Conservation (phyloP, 2,329 filamentous ascomycete species). For the Epichloe sibirici region DNA sequence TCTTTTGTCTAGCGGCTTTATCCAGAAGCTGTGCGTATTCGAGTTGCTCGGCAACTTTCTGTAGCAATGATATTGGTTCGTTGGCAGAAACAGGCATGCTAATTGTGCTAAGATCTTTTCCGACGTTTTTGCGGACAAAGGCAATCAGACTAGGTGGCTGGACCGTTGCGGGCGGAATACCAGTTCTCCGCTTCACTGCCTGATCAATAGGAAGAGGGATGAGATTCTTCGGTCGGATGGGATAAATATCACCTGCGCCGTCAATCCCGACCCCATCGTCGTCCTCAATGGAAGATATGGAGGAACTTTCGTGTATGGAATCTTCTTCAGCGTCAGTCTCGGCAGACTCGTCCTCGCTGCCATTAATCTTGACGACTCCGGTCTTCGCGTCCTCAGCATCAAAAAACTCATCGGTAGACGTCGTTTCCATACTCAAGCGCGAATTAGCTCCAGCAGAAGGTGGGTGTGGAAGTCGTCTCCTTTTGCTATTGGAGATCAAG, state of each 20-base stretch:
- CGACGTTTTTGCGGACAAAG: slow-evolving; percentile 92
- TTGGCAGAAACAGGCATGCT: slow-evolving; percentile 97
- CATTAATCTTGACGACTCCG: slow-evolving; percentile 61
- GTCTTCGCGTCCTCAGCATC: slow-evolving; percentile 62
- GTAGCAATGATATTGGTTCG: slow-evolving; percentile 78
- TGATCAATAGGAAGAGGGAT: slow-evolving; percentile 62
- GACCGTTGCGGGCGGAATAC: slow-evolving; percentile 61
- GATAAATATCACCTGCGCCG: slow-evolving; percentile 54
- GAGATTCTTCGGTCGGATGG: slow-evolving; percentile 62
- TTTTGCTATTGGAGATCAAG: slow-evolving; percentile 67
- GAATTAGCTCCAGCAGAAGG: slow-evolving; percentile 32
- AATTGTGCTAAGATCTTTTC: slow-evolving; percentile 92
- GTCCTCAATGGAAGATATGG: slow-evolving; percentile 46
- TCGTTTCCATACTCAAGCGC: slow-evolving; percentile 66
- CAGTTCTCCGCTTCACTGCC: slow-evolving; percentile 51
- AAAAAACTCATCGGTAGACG: slow-evolving; percentile 81
- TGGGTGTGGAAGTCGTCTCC: slow-evolving; percentile 50
- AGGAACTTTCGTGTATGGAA: slow-evolving; percentile 35
- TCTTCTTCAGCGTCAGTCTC: slow-evolving; percentile 10
- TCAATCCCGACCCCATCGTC: slow-evolving; percentile 47
- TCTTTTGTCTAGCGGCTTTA: slow-evolving; percentile 51
- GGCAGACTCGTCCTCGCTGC: slow-evolving; percentile 50
- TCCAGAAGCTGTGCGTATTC: slow-evolving; percentile 85
- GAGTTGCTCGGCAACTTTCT: slow-evolving; percentile 78
- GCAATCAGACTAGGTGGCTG: slow-evolving; percentile 83